These are phyloP conservation scores for Boletus eberwhitei DNA, from an alignment of 768 basidiomycete species.

Conservation along the genomic window DNA sequence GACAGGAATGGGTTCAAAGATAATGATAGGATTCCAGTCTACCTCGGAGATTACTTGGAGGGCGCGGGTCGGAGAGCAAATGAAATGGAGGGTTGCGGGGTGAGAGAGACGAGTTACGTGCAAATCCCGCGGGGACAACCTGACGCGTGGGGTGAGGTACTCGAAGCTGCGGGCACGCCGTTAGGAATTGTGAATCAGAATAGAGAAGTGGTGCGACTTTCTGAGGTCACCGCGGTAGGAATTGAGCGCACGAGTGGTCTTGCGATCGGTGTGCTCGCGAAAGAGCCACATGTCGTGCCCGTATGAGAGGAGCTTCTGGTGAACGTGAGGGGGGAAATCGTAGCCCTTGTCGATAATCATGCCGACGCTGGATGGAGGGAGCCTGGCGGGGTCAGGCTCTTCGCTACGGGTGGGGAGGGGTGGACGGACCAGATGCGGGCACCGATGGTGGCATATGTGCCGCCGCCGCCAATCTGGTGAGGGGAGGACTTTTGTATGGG, in stretches of 20 bases:
- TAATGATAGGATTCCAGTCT: constrained; percentile 61
- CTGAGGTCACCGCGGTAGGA: constrained; percentile 70
- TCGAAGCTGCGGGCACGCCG: constrained; percentile 53
- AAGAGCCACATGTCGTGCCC: constrained; percentile 79
- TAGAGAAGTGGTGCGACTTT: constrained; percentile 42
- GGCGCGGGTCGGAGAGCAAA: constrained; percentile 79
- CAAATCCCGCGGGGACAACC: constrained; percentile 71
- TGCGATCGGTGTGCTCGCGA: constrained; percentile 49
- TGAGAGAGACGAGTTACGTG: constrained; percentile 46
- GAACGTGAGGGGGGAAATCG: constrained; percentile 66
- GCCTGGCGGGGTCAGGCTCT: constrained; percentile 40
- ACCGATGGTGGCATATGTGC: constrained; percentile 77
- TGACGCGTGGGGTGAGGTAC: constrained; percentile 70
- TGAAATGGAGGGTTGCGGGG: constrained; percentile 68
- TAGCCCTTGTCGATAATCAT: constrained; percentile 83
- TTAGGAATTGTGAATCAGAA: constrained; percentile 5
- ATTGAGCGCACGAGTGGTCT: constrained; percentile 75
- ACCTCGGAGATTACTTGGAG: constrained; percentile 64
- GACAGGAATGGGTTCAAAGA: constrained; percentile 89
- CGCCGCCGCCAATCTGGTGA: constrained; percentile 81
- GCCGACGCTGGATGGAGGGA: constrained; percentile 59
- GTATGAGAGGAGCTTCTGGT: constrained; percentile 53
- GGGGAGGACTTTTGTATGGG: not conserved
- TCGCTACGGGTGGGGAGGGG: not conserved
- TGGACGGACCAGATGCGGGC: constrained; percentile 69